A percentile compares a stretch with the other conserved stretches of the same genome.
These are phyloP conservation scores for Silene noctiflora DNA, from an alignment of 179 eudicot genomes.

Conservation along the genomic window DNA sequence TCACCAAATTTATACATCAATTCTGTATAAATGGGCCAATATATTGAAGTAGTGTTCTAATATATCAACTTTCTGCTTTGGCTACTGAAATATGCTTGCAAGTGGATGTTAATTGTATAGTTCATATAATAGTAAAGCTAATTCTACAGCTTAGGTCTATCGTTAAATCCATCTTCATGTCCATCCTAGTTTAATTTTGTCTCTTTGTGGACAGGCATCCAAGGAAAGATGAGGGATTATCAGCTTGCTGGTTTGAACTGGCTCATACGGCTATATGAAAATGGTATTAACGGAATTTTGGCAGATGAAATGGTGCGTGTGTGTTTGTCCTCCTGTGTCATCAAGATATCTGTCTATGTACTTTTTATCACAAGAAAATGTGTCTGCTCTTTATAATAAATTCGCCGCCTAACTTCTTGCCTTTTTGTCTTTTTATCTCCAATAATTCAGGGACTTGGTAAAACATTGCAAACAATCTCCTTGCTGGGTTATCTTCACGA, in stretches of 20 bases:
- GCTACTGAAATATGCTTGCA: background rate
- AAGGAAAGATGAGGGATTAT: slow-evolving; percentile 97
- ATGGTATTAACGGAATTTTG: slow-evolving; percentile 95
- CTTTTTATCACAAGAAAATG: background rate
- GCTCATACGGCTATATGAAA: slow-evolving; percentile 92
- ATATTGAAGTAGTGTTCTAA: background rate
- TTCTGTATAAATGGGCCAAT: background rate
- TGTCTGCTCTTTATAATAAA: background rate
- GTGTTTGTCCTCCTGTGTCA: background rate
- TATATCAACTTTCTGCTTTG: background rate
- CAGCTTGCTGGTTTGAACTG: slow-evolving; percentile 97
- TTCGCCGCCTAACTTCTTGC: background rate
- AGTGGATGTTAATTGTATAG: background rate
- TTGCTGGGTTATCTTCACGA: slow-evolving; percentile 86
- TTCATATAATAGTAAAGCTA: background rate
- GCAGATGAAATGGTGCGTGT: slow-evolving; percentile 91
- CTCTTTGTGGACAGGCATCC: slow-evolving; percentile 54
- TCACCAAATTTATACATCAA: background rate
- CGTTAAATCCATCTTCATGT: background rate
- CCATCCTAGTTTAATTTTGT: background rate
- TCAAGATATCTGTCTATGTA: background rate
- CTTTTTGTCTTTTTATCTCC: background rate
- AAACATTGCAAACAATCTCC: slow-evolving; percentile 92
- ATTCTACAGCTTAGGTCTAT: background rate
- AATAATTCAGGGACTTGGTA: slow-evolving; percentile 75